These are phyloP conservation scores for Urtica urens DNA, from an alignment of 306 rosid genomes.

Conservation along the genomic window DNA sequence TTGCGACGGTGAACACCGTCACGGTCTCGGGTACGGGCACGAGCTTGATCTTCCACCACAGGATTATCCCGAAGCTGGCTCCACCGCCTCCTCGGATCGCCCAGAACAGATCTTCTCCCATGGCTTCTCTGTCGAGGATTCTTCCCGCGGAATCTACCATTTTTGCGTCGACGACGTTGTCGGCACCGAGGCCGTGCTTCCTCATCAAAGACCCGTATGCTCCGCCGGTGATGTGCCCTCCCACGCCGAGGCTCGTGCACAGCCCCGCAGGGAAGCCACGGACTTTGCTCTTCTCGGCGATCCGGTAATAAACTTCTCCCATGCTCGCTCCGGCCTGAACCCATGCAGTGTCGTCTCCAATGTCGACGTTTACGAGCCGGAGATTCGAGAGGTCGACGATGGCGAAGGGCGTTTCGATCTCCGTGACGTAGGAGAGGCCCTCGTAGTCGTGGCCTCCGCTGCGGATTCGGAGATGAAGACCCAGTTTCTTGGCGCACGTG, in stretches of 20 bases:
- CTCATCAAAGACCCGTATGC: constrained; percentile 80
- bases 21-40: constrained; percentile 60
- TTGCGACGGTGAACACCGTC: constrained; percentile 57
- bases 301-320: constrained; percentile 68
- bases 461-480: constrained; percentile 36
- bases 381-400: constrained; percentile 33
- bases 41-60: constrained; percentile 78
- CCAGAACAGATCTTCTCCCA: constrained; percentile 90
- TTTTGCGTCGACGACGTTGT: constrained; percentile 54
- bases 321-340: constrained; percentile 65
- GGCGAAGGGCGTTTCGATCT: constrained; percentile 12
- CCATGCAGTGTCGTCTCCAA: constrained; percentile 45
- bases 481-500: constrained; percentile 37
- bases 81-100: constrained; percentile 93
- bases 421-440: constrained; percentile 18
- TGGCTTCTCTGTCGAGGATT: constrained; percentile 41
- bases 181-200: constrained; percentile 68
- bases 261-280: constrained; percentile 79
- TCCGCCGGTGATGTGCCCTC: constrained; percentile 83
- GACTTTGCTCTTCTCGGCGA: constrained; percentile 38
- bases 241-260: constrained; percentile 67
- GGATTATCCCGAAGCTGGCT: constrained; percentile 67
- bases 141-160: constrained; percentile 44
- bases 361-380: constrained; percentile 30
- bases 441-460: constrained; percentile 28